These are phyloP conservation scores for Zymoseptoria ardabiliae DNA, from an alignment of 2,329 filamentous ascomycete species.

Conservation along the genomic window DNA sequence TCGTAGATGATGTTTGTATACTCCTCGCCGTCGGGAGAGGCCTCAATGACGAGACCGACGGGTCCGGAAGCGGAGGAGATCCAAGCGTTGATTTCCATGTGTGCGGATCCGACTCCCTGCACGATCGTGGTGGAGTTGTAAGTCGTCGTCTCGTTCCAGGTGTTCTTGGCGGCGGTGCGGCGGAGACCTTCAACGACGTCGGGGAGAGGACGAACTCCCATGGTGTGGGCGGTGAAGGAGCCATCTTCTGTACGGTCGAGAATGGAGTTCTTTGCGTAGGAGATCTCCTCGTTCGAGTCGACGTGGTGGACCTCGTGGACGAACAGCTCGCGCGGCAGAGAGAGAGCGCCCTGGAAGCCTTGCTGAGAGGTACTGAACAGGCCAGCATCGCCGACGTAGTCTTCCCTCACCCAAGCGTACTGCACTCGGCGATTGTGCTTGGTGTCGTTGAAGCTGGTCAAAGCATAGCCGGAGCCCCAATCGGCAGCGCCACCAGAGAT, in stretches of 20 bases:
- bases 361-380: slow-evolving; percentile 36
- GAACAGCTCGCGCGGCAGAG: slow-evolving; percentile 41
- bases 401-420: slow-evolving; percentile 42
- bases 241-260: slow-evolving; percentile 29
- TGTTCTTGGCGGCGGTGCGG: slow-evolving; percentile 20
- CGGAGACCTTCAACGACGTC: slow-evolving; percentile 39
- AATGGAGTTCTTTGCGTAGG: slow-evolving; percentile 16
- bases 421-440: slow-evolving; percentile 43
- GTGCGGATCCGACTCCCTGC: slow-evolving; percentile 26
- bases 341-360: slow-evolving; percentile 39
- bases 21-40: slow-evolving; percentile 38
- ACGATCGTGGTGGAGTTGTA: slow-evolving; percentile 25
- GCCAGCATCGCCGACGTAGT: slow-evolving; percentile 31
- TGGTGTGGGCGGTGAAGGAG: slow-evolving; percentile 36
- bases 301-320: slow-evolving; percentile 38
- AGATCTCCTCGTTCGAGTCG: slow-evolving; percentile 25
- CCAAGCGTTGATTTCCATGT: slow-evolving; percentile 37
- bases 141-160: slow-evolving; percentile 16
- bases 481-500: slow-evolving; percentile 39
- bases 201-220: slow-evolving; percentile 37
- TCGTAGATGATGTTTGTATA: slow-evolving; percentile 40
- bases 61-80: slow-evolving; percentile 32
- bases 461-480: slow-evolving; percentile 40
- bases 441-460: slow-evolving; percentile 42
- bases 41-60: slow-evolving; percentile 37